These are phyloP conservation scores for Lasiosphaeriaceae sp. DNA, from an alignment of 495 filamentous ascomycete genomes.

Conservation along the genomic window DNA sequence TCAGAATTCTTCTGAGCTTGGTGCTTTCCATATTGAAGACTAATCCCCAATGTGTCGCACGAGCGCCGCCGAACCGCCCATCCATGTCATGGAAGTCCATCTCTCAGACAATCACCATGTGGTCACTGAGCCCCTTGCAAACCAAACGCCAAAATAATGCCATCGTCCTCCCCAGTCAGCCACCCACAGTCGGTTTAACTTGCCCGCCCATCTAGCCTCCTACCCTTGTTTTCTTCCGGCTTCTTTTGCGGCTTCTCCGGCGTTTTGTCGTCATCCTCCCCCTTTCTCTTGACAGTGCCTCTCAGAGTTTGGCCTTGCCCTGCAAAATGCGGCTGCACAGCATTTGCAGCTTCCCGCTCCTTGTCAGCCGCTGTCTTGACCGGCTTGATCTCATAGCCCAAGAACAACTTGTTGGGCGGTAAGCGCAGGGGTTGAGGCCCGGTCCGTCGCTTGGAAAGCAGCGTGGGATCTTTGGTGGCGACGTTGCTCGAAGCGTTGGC, in stretches of 20 bases:
- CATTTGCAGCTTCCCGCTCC: slow-evolving; percentile 57
- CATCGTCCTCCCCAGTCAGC: background rate
- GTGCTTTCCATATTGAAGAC: background rate
- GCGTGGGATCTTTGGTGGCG: slow-evolving; percentile 28
- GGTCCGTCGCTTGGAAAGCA: slow-evolving; percentile 44
- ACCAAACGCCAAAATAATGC: slow-evolving; percentile 7
- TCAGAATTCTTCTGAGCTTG: background rate
- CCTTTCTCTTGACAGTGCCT: slow-evolving; percentile 56
- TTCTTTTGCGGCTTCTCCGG: slow-evolving; percentile 29
- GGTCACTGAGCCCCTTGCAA: background rate
- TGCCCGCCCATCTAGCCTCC: slow-evolving; percentile 37
- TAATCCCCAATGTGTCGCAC: background rate
- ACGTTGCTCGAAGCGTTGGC: slow-evolving; percentile 63
- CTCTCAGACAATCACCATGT: no score
- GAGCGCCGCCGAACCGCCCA: background rate
- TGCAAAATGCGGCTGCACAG: slow-evolving; percentile 70
- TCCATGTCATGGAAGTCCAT: background rate
- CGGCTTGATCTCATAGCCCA: slow-evolving; percentile 89
- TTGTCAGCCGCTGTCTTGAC: slow-evolving; percentile 75
- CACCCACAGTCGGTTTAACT: slow-evolving; percentile 2
- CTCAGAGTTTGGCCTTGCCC: slow-evolving; percentile 85
- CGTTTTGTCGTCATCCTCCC: slow-evolving; percentile 35
- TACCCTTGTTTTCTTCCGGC: slow-evolving; percentile 25
- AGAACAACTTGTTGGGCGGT: slow-evolving; percentile 86
- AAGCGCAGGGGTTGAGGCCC: slow-evolving; percentile 83